phyloP scores from a whole-genome alignment of 305 asterid species.

The Stenogyne calaminthoides region DNA sequence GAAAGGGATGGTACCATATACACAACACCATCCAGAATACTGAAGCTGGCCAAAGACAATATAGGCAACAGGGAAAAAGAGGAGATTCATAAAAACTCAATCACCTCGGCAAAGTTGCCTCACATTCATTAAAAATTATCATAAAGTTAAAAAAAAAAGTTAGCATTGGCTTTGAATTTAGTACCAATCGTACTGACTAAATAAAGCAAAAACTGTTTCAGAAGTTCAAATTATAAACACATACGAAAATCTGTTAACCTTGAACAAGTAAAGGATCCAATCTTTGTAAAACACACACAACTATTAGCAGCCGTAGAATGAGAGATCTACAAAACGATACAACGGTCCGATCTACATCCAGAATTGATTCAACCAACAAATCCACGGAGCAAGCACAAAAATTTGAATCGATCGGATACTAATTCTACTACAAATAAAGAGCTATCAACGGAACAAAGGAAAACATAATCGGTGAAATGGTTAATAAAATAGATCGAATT shows the following conservation, averaged over 20 bases:
- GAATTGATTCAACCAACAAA: conserved; percentile 39
- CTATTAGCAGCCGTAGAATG: neutral
- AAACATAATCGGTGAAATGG: neutral
- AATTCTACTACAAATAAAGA: too few species aligned
- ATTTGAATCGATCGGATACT: neutral
- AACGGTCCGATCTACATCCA: conserved; percentile 51
- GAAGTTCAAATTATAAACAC: too few species aligned
- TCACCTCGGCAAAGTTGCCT: conserved; percentile 58
- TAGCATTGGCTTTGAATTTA: conserved; percentile 47
- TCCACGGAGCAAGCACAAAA: conserved; percentile 11
- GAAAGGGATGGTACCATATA: neutral
- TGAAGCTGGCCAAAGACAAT: conserved; percentile 22
- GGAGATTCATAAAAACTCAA: conserved; percentile 32
- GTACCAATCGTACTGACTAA: conserved; percentile 51
- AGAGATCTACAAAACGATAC: neutral
- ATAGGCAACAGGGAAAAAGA: conserved; percentile 55
- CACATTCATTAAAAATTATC: neutral
- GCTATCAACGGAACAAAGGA: conserved; percentile 18
- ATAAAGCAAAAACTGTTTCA: too few species aligned
- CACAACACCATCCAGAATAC: conserved; percentile 12
- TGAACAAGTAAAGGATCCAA: neutral
- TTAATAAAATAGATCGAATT: neutral
- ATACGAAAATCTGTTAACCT: neutral
- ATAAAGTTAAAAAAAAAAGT: conserved; percentile 41
- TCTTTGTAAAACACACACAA: neutral